Conservation (phyloP, 2,329 filamentous ascomycete species). For the Drechslera avenae region DNA sequence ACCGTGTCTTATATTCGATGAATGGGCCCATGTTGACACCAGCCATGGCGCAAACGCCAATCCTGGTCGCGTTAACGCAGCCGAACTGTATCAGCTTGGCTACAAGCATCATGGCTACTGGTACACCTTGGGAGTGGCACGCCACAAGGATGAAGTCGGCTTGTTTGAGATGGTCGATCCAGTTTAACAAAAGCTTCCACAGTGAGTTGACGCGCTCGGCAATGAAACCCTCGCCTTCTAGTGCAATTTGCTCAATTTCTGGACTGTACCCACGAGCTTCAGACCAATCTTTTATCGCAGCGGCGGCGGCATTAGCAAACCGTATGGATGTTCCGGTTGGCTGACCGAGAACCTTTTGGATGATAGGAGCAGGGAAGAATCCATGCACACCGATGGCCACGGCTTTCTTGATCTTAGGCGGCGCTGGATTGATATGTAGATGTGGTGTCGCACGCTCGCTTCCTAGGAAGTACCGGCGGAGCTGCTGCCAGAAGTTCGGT, state of each 20-base stretch:
- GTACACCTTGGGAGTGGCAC: conserved; percentile 94
- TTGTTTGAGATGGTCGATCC: conserved; percentile 85
- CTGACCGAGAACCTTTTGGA: conserved; percentile 90
- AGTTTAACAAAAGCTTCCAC: conserved; percentile 93
- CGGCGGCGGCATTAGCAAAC: conserved; percentile 85
- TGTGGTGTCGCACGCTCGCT: conserved; percentile 65
- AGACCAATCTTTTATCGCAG: conserved; percentile 83
- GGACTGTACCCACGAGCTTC: conserved; percentile 69
- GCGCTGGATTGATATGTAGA: conserved; percentile 71
- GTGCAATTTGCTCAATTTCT: conserved; percentile 89
- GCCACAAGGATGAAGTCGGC: conserved; percentile 92
- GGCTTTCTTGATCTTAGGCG: conserved; percentile 78
- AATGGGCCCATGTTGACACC: conserved; percentile 95
- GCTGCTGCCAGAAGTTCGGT: conserved; percentile 53
- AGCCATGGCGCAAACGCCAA: conserved; percentile 88
- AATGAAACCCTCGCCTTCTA: conserved; percentile 94
- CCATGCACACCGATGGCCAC: conserved; percentile 94
- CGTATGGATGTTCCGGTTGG: conserved; percentile 94
- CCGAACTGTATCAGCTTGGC: conserved; percentile 92
- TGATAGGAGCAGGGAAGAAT: conserved; percentile 83
- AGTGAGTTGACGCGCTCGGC: conserved; percentile 86
- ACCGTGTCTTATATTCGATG: conserved; percentile 84
- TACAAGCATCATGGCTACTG: conserved; percentile 88
- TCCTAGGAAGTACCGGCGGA: conserved; percentile 49
- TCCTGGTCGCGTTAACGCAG: conserved; percentile 70